Percentiles rank a stretch among this genome's conserved stretches.
These are phyloP conservation scores for Erysimum cheiranthoides DNA, from an alignment of 345 rosid genomes.

Conservation along the genomic window DNA sequence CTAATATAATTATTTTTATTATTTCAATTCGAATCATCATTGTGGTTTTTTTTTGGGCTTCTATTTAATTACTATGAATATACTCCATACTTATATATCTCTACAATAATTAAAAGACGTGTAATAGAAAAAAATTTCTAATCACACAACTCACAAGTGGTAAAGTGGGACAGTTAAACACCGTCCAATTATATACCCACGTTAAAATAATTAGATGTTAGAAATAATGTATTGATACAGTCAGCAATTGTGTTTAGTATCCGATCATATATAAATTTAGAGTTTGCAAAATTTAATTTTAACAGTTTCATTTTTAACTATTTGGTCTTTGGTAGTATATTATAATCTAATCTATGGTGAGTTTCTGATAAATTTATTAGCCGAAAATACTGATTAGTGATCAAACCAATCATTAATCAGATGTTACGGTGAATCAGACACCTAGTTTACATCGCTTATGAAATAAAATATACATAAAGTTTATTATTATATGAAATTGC, in stretches of 20 bases:
- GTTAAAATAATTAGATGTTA: too few relatives aligned
- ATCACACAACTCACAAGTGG: constrained; percentile 17
- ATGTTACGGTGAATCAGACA: constrained; percentile 27
- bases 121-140: not conserved
- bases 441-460: not conserved
- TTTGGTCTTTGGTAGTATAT: not conserved
- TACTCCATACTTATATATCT: constrained; percentile 6
- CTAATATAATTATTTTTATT: constrained; percentile 7
- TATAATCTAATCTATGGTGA: not conserved
- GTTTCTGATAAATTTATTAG: not conserved
- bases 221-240: not conserved
- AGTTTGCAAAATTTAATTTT: constrained; percentile 1
- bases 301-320: not conserved
- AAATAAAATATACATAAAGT: constrained; percentile 1
- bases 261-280: not conserved
- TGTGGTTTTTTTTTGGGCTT: not conserved
- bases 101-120: constrained; percentile 21
- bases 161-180: constrained; percentile 41
- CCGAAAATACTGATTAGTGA: constrained; percentile 1
- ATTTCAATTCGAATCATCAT: constrained; percentile 15
- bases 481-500: constrained; percentile 2
- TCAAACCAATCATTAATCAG: constrained; percentile 25
- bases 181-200: constrained; percentile 20
- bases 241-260: constrained; percentile 12
- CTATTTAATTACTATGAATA: constrained; percentile 18